phyloP scores from a whole-genome alignment of 2,329 filamentous ascomycete species.

The Beauveria sp. region DNA sequence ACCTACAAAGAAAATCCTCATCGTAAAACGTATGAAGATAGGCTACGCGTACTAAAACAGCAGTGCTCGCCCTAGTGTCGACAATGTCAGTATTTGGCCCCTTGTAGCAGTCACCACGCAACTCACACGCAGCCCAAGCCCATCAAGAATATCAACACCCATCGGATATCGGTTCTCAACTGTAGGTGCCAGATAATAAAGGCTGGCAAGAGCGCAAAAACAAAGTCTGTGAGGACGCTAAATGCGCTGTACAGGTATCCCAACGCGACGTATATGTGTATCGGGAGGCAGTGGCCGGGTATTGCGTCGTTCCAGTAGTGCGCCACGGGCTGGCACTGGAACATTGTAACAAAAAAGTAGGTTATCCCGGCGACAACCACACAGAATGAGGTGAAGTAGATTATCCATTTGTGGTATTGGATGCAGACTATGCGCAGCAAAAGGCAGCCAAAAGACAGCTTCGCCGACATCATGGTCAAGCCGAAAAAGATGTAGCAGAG shows the following conservation, averaged over 20 bases:
- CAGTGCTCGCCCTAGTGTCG: constrained; percentile 28
- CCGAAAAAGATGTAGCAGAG: constrained; percentile 20
- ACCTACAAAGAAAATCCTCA: constrained; percentile 32
- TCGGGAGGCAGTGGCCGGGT: constrained; percentile 21
- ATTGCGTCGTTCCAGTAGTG: constrained; percentile 23
- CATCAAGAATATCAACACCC: constrained; percentile 41
- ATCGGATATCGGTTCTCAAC: constrained; percentile 41
- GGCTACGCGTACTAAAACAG: constrained; percentile 29
- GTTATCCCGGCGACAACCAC: constrained; percentile 21
- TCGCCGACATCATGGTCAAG: constrained; percentile 17
- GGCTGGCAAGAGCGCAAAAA: constrained; percentile 40
- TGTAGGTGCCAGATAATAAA: constrained; percentile 45
- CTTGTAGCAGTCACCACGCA: neutral
- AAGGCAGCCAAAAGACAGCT: constrained; percentile 21
- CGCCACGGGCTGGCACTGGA: constrained; percentile 22
- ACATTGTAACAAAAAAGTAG: constrained; percentile 25
- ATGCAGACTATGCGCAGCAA: constrained; percentile 20
- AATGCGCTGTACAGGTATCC: constrained; percentile 40
- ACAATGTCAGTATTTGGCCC: neutral
- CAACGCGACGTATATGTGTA: constrained; percentile 34
- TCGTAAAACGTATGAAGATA: constrained; percentile 25
- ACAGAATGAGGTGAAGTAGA: constrained; percentile 22
- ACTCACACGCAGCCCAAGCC: constrained; percentile 43
- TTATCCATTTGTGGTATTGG: constrained; percentile 17
- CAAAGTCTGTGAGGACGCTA: constrained; percentile 38